Evolutionary conservation across 345 rosid species (phyloP).

Genomic region (Salix caprea): DNA sequence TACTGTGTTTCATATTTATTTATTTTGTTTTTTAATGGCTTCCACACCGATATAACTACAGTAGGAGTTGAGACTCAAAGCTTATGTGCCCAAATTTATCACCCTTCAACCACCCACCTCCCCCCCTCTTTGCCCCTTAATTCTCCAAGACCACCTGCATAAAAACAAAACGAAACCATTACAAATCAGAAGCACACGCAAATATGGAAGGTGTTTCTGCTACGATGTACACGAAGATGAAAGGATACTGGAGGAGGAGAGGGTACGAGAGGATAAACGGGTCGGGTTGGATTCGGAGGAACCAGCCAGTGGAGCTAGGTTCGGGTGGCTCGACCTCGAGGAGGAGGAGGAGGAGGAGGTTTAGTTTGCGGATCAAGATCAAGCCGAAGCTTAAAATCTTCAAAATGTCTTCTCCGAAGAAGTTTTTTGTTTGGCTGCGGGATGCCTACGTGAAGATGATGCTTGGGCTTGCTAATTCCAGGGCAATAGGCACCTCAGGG

Average conservation of each 20-base stretch:
- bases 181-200: not conserved
- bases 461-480: conserved; percentile 45
- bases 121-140: not conserved
- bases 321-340: not conserved
- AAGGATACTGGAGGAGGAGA: conserved; percentile 32
- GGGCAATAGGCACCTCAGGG: conserved; percentile 13
- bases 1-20: not conserved
- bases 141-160: not conserved
- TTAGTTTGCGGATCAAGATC: conserved; percentile 49
- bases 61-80: too few species aligned
- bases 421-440: conserved; percentile 48
- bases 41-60: too few species aligned
- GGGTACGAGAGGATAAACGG: conserved; percentile 47
- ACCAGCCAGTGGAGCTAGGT: conserved; percentile 18
- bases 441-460: conserved; percentile 69
- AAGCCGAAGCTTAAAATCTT: conserved; percentile 39
- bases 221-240: conserved; percentile 30
- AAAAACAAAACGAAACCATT: not conserved
- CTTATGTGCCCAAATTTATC: not conserved
- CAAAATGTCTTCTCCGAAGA: conserved; percentile 37
- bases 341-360: conserved; percentile 35
- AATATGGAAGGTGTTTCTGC: conserved; percentile 44
- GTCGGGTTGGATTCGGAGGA: conserved; percentile 13
- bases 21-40: not conserved
- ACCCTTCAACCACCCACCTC: not conserved